Base-by-base conservation (phyloP, 2,329 filamentous ascomycete species). In the Exophiala sideris region DNA sequence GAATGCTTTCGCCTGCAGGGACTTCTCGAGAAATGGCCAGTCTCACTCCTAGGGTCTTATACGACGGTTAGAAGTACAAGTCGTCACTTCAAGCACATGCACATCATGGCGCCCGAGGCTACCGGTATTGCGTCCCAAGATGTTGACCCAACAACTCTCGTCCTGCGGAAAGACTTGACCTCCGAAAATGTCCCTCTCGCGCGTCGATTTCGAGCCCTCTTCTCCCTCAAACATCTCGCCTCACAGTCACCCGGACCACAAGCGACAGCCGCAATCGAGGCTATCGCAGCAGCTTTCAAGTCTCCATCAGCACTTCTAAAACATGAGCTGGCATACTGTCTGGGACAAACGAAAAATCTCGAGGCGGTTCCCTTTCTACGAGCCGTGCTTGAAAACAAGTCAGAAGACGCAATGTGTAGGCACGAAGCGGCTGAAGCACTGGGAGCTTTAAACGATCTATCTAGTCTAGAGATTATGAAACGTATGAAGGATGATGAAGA, bases 371-470 rank as follows among this genome's bases (percentile, higher is more conserved):
- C 85, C 8, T 86, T 84, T 59, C 77, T 99, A 62, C 81, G 85
- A 54, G 73, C 78, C 10, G 89, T 95, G 11, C 77, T 97, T 53
- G 81, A 87, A 62, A 83, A 97, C 71, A 75, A 84, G 59, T 69
- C 83, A n/a, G 90, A 97, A 72, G 91, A 97, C 75, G 74, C 88
- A 35, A 99, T 99, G 91, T 95, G 90, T 72, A 82, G 94, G 63
- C 94, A 99, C 66, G 94, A 99, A 76, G 92, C 94, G 12, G 94
- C 92, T 2, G 94, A 99, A 77, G 94, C 94, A 2, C 79, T 99
- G 11, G 94, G 90, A 10, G 94, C 94, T 9, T 76, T 99, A 57
- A 90, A 89, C 3, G 85, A 92, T 68, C 74, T 78, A 29, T 80
- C 80, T 3, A 91, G 89, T 67, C 70, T 99, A 67, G 83, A 84